Evolutionary conservation across 768 basidiomycete species (phyloP), one percentile per base, ranked within the genome.

Genomic region (Wakefieldia striispora): DNA sequence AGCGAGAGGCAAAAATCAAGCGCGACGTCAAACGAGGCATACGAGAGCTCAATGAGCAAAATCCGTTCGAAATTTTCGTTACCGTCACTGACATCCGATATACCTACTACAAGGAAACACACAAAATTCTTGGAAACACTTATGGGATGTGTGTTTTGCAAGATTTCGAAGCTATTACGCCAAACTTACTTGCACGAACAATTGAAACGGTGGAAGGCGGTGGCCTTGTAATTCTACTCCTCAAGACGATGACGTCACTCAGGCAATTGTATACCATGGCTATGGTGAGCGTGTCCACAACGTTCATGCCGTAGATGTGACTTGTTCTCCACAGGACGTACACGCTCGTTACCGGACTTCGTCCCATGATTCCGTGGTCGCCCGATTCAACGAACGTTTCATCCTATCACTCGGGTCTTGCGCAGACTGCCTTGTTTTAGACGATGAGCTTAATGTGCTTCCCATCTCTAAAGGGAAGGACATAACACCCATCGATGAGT

Each of bases 181-280:
- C 97, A 14, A 99, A 99, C 71, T 72, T 98, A 42, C 84, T 98
- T 37, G 97, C 97, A 4, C 78, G 95, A 51, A 97, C 97, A 13
- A 92, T 98, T 44, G 97, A 99, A 73, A 99, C 97, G 0, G 95
- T 99, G 1, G 93, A 98, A 64, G 97, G 97, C 13, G 97, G 97
- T 21, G 91, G 91, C 0, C 63, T 92, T 24, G 83, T 99, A 2
- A 88, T 97, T 3, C 70, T 98, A 21, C 72, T 99, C 42, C 74
- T 99, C 16, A 95, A 95, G 71, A 95, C 92, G 1, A 97, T 99
- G 97, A 81, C 84, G 19, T 95, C 91, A 42, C 72, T 98, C 53
- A 81, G 82, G 66, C 94, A 95, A 67, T 71, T 98, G 17, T 98
- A 97, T 65, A 85, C 86, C 12, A 91, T 98, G 91, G 83, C 90